These are phyloP conservation scores for Gynandropsis gynandra DNA, from an alignment of 345 rosid genomes.

Conservation along the genomic window DNA sequence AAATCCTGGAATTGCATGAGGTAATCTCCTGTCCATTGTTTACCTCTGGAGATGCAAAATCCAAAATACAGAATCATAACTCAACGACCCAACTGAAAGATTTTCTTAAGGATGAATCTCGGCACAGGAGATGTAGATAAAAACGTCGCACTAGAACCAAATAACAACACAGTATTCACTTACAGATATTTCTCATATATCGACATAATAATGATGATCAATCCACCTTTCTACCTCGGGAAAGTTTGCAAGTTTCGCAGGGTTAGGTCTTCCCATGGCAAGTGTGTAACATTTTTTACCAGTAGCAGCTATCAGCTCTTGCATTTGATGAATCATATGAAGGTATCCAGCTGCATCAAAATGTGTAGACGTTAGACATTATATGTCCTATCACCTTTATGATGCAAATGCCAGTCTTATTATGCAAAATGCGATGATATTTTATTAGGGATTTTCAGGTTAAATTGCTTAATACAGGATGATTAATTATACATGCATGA, in stretches of 20 bases:
- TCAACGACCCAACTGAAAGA: slow-evolving; percentile 1
- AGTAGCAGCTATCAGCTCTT: slow-evolving; percentile 54
- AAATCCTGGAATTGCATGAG: slow-evolving; percentile 71
- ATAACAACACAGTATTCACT: slow-evolving; percentile 6
- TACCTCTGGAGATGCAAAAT: slow-evolving; percentile 47
- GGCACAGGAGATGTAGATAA: slow-evolving; percentile 76
- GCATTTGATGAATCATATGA: slow-evolving; percentile 80
- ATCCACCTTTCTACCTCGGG: slow-evolving; percentile 49
- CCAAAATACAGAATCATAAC: slow-evolving; percentile 5
- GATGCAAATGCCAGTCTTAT: too few species aligned
- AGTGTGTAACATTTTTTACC: slow-evolving; percentile 84
- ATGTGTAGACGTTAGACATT: slow-evolving; percentile 6
- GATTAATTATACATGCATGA: background rate
- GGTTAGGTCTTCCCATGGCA: slow-evolving; percentile 92
- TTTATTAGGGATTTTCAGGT: too few species aligned
- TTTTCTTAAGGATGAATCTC: slow-evolving; percentile 60
- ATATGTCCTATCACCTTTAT: slow-evolving; percentile 10
- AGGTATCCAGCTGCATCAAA: slow-evolving; percentile 83
- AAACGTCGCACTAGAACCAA: slow-evolving; percentile 64
- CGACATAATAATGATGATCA: background rate
- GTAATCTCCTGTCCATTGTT: slow-evolving; percentile 86
- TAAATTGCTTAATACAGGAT: too few species aligned
- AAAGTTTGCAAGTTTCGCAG: slow-evolving; percentile 92
- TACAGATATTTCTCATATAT: slow-evolving; percentile 6
- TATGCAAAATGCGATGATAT: too few species aligned